A percentile compares a stretch with the other conserved stretches of the same genome.
These are phyloP conservation scores for Penicillium steckii DNA, from an alignment of 495 filamentous ascomycete species.

Conservation along the genomic window DNA sequence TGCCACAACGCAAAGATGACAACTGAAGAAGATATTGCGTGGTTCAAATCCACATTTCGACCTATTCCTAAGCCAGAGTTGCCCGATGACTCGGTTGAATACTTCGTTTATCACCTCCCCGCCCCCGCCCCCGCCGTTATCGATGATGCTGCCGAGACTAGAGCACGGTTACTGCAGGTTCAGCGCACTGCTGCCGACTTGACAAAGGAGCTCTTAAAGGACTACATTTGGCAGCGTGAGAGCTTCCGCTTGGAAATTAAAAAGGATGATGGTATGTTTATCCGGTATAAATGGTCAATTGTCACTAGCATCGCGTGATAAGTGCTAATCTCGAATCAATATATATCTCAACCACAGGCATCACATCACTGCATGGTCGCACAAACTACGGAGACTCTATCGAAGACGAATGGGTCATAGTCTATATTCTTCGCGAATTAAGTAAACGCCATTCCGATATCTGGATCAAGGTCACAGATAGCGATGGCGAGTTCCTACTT, in stretches of 20 bases:
- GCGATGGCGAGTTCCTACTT: conserved; percentile 92
- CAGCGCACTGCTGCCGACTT: conserved; percentile 65
- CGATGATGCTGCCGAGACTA: conserved; percentile 52
- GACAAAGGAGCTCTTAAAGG: conserved; percentile 61
- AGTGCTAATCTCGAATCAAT: conserved; percentile 5
- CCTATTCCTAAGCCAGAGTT: conserved; percentile 66
- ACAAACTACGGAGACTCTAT: conserved; percentile 91
- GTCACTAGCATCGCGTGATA: not conserved
- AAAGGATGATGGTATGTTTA: conserved; percentile 55
- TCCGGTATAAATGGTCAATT: conserved; percentile 2
- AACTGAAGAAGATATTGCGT: conserved; percentile 47
- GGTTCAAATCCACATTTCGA: conserved; percentile 50
- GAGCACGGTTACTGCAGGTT: conserved; percentile 64
- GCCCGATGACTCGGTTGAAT: conserved; percentile 86
- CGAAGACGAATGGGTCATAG: conserved; percentile 96
- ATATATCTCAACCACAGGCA: conserved; percentile 25
- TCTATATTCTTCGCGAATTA: conserved; percentile 83
- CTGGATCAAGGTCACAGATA: conserved; percentile 82
- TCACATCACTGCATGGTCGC: conserved; percentile 58
- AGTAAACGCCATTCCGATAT: conserved; percentile 69
- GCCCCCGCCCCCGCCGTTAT: conserved; percentile 43
- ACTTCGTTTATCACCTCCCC: conserved; percentile 69
- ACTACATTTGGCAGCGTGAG: conserved; percentile 96
- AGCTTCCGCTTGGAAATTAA: conserved; percentile 61
- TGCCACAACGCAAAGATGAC: conserved; percentile 34